These are phyloP conservation scores for Umbelopsis sp. DNA, from an alignment of 192 early-diverging fungal genomes.

Conservation along the genomic window DNA sequence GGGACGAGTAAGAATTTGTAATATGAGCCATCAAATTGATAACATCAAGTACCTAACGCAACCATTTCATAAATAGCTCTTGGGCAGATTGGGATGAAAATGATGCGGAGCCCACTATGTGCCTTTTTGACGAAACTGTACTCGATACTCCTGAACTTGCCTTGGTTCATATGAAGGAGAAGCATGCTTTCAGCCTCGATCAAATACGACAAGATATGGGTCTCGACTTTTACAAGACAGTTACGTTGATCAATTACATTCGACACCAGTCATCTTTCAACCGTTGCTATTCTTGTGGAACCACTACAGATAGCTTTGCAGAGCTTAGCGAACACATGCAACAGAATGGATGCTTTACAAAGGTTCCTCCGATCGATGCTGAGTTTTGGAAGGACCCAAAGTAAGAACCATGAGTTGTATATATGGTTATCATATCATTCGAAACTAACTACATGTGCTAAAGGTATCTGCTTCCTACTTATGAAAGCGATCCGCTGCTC, in stretches of 20 bases:
- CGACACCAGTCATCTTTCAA: conserved; percentile 63
- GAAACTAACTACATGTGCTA: not conserved
- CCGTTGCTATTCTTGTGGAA: conserved; percentile 73
- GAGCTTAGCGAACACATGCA: conserved; percentile 68
- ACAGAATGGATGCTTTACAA: conserved; percentile 49
- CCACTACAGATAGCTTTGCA: conserved; percentile 43
- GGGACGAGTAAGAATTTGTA: conserved; percentile 54
- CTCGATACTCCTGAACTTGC: conserved; percentile 60
- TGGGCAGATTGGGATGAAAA: conserved; percentile 87
- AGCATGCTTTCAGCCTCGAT: conserved; percentile 79
- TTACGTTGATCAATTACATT: conserved; percentile 86
- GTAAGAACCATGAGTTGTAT: conserved; percentile 25
- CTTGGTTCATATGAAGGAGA: conserved; percentile 71
- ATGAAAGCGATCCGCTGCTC: conserved; percentile 86
- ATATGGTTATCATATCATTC: not conserved
- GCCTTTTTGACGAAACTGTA: conserved; percentile 77
- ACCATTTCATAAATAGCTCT: conserved; percentile 33
- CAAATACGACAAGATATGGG: conserved; percentile 46
- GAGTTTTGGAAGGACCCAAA: conserved; percentile 76
- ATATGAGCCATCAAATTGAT: conserved; percentile 20
- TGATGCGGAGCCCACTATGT: conserved; percentile 66
- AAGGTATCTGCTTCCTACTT: conserved; percentile 72
- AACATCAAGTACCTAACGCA: not conserved
- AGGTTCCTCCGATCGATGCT: conserved; percentile 52
- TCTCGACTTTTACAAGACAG: conserved; percentile 84